A percentile compares a stretch with the other conserved stretches of the same genome.
These are phyloP conservation scores for Guyanaporus albipodus DNA, from an alignment of 768 basidiomycete species.

Conservation along the genomic window DNA sequence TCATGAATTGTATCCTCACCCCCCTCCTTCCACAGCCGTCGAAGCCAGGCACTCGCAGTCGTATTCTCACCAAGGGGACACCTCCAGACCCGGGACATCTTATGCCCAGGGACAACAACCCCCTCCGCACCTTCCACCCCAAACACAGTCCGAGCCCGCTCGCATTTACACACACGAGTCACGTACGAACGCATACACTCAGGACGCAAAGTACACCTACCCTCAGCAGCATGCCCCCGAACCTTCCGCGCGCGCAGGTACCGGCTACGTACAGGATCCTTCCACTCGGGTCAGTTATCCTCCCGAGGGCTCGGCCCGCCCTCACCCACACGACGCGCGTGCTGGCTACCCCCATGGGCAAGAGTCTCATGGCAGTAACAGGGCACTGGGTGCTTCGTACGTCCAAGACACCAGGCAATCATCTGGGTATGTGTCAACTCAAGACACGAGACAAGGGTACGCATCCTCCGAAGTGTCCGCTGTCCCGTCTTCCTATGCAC, in stretches of 20 bases:
- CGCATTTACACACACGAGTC: conserved; percentile 17
- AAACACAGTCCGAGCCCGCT: conserved; percentile 15
- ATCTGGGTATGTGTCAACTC: conserved; percentile 16
- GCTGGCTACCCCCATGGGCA: conserved; percentile 14
- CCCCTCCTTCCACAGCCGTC: conserved; percentile 12
- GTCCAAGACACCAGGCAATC: conserved; percentile 21
- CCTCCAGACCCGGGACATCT: conserved; percentile 20
- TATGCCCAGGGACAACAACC: conserved; percentile 18
- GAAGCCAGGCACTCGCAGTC: conserved; percentile 22
- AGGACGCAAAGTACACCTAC: conserved; percentile 23
- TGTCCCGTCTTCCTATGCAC: conserved; percentile 12
- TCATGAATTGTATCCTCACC: conserved; percentile 23
- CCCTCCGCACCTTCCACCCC: conserved; percentile 3
- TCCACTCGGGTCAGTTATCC: conserved; percentile 15
- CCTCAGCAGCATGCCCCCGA: conserved; percentile 18
- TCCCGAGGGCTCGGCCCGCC: conserved; percentile 14
- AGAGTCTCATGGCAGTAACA: conserved; percentile 15
- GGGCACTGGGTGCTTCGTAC: conserved; percentile 5
- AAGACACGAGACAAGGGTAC: conserved; percentile 22
- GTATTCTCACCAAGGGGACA: conserved; percentile 18
- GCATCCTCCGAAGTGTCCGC: conserved; percentile 13
- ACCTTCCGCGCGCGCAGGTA: conserved; percentile 11
- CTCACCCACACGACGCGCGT: conserved; percentile 18
- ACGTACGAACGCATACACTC: conserved; percentile 21
- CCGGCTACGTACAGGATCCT: conserved; percentile 15